Base-by-base conservation (phyloP, 2,329 filamentous ascomycete genomes). In the Colletotrichum caudatum region DNA sequence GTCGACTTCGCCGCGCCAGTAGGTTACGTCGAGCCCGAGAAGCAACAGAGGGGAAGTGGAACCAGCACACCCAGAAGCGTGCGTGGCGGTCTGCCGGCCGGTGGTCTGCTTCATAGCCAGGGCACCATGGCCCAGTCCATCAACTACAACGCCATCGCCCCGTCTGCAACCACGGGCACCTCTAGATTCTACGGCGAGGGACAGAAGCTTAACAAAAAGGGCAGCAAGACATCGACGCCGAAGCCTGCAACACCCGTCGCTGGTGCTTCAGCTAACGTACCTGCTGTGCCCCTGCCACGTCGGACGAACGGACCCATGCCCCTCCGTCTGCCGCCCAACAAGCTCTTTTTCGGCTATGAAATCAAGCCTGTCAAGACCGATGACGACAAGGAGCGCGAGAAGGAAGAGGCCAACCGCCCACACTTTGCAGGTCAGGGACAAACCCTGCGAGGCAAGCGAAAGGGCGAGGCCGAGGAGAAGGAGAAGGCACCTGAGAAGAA, bases 91-190 rank as follows among this genome's bases (percentile, higher is more conserved):
- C 81, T 93, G 71, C 91, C 92, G 9, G 84, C 89, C 1, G 93
- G 94, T 37, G 94, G 95, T 5, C 83, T 92, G 20, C 81, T 98
- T 33, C 94, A 97, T 81, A 90, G 87, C 73, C 93, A 97, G 77
- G 96, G 96, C 14, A 95, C 92, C 72, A 99, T 99, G 96, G 95
- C 96, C 0, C 94, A 97, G 77, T 90, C 94, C n/a, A 98, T 99
- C 85, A 98, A 98, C 85, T 99, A 98, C 82, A 89, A 90, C 64
- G 89, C 94, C 41, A 97, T 99, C 75, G 94, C 94, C 0, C 95
- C 96, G 1, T 91, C 91, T 4, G 88, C 93, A 8, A 89, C 87
- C 2, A 87, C 90, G 18, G 91, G 90, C 18, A 89, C 89, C 7
- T 95, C 94, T 1, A 92, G 96, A 79, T 98, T 98, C 80, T 81